Conservation (phyloP, 768 basidiomycete species). For the Kwoniella sp. region DNA sequence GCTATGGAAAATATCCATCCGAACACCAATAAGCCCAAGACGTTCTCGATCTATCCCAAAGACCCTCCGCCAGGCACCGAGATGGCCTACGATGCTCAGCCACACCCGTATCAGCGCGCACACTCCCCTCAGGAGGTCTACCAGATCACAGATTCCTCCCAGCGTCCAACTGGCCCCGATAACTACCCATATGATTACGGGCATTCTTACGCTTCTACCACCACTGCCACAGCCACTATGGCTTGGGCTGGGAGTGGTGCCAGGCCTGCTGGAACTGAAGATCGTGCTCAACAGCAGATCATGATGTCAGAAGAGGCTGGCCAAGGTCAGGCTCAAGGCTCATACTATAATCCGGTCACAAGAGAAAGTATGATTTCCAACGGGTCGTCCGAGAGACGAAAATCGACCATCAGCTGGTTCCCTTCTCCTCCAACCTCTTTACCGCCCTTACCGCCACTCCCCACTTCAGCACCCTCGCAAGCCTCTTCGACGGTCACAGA, state of each 20-base stretch:
- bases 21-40: background rate
- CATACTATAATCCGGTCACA: background rate
- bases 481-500: background rate
- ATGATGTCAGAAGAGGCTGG: too few species aligned
- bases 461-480: background rate
- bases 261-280: too few species aligned
- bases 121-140: background rate
- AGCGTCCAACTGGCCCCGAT: too few species aligned
- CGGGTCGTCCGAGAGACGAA: slow-evolving; percentile 2
- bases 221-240: background rate
- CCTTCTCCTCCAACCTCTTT: slow-evolving; percentile 11
- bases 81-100: background rate
- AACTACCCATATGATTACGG: background rate
- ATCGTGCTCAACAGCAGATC: background rate
- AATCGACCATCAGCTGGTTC: slow-evolving; percentile 16
- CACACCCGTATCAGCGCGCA: background rate
- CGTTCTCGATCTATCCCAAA: background rate
- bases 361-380: background rate
- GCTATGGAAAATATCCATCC: too few species aligned
- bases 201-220: background rate
- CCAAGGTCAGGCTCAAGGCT: background rate
- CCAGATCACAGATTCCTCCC: too few species aligned
- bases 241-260: too few species aligned
- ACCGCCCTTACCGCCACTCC: slow-evolving; percentile 6
- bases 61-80: background rate